Evolutionary conservation across 179 eudicot genomes (phyloP), one percentile per base, ranked within the genome.

Genomic region (Pouteria campechiana): DNA sequence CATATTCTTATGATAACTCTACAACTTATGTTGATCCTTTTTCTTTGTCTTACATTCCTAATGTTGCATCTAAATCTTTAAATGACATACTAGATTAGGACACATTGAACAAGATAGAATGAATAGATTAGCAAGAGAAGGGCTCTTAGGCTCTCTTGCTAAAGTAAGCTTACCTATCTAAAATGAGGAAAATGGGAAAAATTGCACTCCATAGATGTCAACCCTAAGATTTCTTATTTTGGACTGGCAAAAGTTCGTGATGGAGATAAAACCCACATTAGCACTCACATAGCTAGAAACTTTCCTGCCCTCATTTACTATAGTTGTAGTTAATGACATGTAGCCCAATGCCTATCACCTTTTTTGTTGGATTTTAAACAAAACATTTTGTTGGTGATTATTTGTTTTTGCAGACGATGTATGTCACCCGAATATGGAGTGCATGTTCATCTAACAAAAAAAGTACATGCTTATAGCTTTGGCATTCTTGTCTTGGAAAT

Each of bases 241-340:
- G 94, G 88, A 51, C 63, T 82, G 64, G 93, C 93, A 31, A 63
- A 68, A 55, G 83, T 82, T 42, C 64, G 60, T 39, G 86, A 81
- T 21, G 81, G 78, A 13, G 87, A 68, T 21, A 72, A 75, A 38
- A 67, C 68, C 16, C 93, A 82, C 51, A 65, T 82, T 42, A 82
- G 78, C 72, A 82, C 93, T 28, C 62, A 68, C 56, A 60, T 75
- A 41, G 93, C 83, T 31, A 87, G 93, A 67, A 78, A 86, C 30
- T 58, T 75, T 86, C 75, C 19, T 68, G 72, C 61, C 23, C n/a
- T 14, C 22, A n/a, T n/a, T n/a, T n/a, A n/a, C n/a, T n/a, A n/a
- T n/a, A n/a, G n/a, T n/a, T n/a, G n/a, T n/a, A n/a, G n/a, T n/a
- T n/a, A n/a, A n/a, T n/a, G n/a, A n/a, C n/a, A n/a, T n/a, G 16